phyloP scores from a whole-genome alignment of 257 asterid genomes.

The Nyctanthes arbortristis region DNA sequence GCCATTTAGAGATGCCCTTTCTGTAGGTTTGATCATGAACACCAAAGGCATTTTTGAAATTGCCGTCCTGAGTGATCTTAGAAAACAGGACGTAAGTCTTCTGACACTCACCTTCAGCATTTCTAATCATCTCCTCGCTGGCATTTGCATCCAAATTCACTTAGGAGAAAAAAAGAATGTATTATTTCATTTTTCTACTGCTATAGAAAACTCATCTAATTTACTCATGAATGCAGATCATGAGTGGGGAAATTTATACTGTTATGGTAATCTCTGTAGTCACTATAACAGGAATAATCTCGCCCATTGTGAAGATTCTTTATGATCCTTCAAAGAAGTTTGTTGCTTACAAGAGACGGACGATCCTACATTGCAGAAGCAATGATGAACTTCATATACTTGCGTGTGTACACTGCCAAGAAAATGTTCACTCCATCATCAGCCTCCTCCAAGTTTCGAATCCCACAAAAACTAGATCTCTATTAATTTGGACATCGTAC shows the following conservation, averaged over 20 bases:
- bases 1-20: slow-evolving; percentile 65
- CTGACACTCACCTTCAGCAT: not conserved
- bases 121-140: not conserved
- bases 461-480: slow-evolving; percentile 47
- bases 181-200: no score
- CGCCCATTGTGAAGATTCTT: slow-evolving; percentile 51
- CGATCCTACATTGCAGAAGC: slow-evolving; percentile 43
- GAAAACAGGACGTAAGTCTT: slow-evolving; percentile 42
- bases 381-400: slow-evolving; percentile 60
- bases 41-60: slow-evolving; percentile 71
- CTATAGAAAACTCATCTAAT: no score
- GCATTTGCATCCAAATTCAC: not conserved
- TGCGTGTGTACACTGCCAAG: slow-evolving; percentile 53
- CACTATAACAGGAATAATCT: slow-evolving; percentile 46
- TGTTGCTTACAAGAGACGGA: slow-evolving; percentile 64
- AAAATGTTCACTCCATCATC: slow-evolving; percentile 47
- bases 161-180: no score
- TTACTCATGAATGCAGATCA: slow-evolving; percentile 34
- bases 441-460: slow-evolving; percentile 53
- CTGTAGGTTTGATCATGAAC: slow-evolving; percentile 76
- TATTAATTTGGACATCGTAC: slow-evolving; percentile 50
- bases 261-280: slow-evolving; percentile 45
- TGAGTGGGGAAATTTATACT: slow-evolving; percentile 46
- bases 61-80: slow-evolving; percentile 51
- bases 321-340: slow-evolving; percentile 58